Base-by-base conservation (phyloP, 805 yeast genomes). In the Osmozyma mogii region DNA sequence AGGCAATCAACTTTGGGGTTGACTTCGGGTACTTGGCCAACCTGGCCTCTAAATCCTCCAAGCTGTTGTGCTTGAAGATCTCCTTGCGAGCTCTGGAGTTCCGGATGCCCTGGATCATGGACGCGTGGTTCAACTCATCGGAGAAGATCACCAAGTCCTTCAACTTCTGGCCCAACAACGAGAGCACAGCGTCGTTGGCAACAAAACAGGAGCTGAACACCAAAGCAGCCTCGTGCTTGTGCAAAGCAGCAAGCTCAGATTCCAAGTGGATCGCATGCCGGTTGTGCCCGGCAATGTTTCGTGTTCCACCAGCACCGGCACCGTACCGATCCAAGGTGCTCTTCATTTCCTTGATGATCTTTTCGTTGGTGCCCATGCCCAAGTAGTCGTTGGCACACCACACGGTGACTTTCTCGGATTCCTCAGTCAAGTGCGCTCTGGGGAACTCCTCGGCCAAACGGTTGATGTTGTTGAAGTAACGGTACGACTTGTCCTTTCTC, bases 381-480 rank as follows among this genome's bases (percentile, higher is more conserved):
- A 92, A 68, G 56, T 92, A 92, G 58, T 92, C 99, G 56, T 92
- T 92, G 24, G 98, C 88, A 52, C 99, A 92, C 99, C 99, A 92
- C 35, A 92, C 98, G 30, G 95, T 87, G 35, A 92, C 98, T 52
- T 83, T 83, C 48, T 85, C 94, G 10, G 65, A 65, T 49, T 79
- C 84, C 21, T 51, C 37, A 34, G 78, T 70, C 42, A 92, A 74
- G 52, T 92, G 98, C 21, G 98, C 98, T 48, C 65, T 65, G 25
- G 99, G 99, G 52, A 85, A 92, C 53, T 89, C 95, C 37, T 76
- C 68, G 27, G 97, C 97, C 45, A 92, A 69, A 45, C 99, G 78
- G 68, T 92, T 92, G 65, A 92, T 87, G 68, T 92, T 92, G 73
- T 92, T 92, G 72, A 92, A 92, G 58, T 73, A 89, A 47, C 99